A percentile compares a stretch with the other conserved stretches of the same genome.
Conservation (phyloP, 805 yeast genomes). For the Metschnikowia rubicola region DNA sequence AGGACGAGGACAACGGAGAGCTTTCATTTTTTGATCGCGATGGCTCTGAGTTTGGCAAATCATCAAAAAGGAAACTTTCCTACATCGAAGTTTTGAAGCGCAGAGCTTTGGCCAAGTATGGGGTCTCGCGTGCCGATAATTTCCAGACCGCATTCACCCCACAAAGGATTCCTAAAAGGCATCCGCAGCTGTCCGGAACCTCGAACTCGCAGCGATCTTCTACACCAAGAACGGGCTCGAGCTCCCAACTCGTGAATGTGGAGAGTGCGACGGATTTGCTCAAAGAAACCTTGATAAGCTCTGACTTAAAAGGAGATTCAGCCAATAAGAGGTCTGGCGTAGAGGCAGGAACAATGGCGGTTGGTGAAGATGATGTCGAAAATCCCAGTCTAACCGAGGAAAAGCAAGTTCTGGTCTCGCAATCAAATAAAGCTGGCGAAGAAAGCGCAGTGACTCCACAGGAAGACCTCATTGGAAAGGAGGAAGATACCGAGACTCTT, state of each 20-base stretch:
- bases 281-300: conserved; percentile 43
- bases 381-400: too few relatives aligned
- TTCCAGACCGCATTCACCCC: conserved; percentile 40
- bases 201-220: conserved; percentile 1
- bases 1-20: conserved; percentile 45
- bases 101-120: conserved; percentile 39
- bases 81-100: conserved; percentile 42
- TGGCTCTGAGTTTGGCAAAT: conserved; percentile 33
- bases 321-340: neutral
- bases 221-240: conserved; percentile 6
- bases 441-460: neutral
- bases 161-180: conserved; percentile 19
- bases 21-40: conserved; percentile 36
- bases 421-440: too few relatives aligned
- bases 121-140: conserved; percentile 31
- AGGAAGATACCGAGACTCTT: neutral
- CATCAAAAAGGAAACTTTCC: conserved; percentile 27
- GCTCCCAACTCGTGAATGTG: conserved; percentile 19
- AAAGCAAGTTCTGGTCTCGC: too few relatives aligned
- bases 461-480: neutral
- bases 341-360: too few relatives aligned
- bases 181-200: neutral
- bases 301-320: conserved; percentile 6
- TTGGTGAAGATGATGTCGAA: too few relatives aligned
- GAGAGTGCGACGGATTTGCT: conserved; percentile 33